Evolutionary conservation across 441 rosid species (phyloP).

Genomic region (Croton laevigatus): DNA sequence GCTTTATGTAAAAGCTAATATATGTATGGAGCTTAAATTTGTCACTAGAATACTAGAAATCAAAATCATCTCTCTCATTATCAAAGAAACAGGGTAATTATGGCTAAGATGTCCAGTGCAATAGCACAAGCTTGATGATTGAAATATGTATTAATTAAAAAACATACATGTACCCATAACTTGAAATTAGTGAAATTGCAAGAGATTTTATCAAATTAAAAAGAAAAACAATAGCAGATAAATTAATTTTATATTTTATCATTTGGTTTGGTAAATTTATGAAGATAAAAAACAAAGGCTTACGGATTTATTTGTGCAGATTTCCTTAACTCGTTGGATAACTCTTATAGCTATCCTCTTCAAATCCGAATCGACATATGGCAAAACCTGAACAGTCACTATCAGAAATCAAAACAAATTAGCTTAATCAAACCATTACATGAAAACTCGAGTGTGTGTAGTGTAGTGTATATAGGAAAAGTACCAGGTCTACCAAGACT

Average conservation of each 20-base stretch:
- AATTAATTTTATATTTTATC: too few species aligned
- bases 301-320: conserved; percentile 61
- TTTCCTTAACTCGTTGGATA: conserved; percentile 52
- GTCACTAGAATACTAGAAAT: neutral
- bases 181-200: neutral
- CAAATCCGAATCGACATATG: conserved; percentile 67
- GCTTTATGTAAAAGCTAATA: too few species aligned
- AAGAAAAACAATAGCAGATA: too few species aligned
- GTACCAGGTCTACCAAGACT: conserved; percentile 80
- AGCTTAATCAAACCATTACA: neutral
- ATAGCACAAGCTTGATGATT: neutral
- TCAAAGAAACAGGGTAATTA: neutral
- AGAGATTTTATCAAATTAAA: too few species aligned
- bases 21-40: neutral
- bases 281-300: too few species aligned
- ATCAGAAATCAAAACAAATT: neutral
- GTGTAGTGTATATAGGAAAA: neutral
- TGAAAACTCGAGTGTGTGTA: too few species aligned
- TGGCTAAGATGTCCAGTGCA: too few species aligned
- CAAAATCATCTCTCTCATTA: neutral
- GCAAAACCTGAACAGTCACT: conserved; percentile 78
- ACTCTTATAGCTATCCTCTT: conserved; percentile 60
- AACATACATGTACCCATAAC: neutral
- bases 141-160: neutral
- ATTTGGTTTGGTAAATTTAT: too few species aligned